Evolutionary conservation across 306 rosid species (phyloP).

Genomic region (Cucurbita argyrosperma): DNA sequence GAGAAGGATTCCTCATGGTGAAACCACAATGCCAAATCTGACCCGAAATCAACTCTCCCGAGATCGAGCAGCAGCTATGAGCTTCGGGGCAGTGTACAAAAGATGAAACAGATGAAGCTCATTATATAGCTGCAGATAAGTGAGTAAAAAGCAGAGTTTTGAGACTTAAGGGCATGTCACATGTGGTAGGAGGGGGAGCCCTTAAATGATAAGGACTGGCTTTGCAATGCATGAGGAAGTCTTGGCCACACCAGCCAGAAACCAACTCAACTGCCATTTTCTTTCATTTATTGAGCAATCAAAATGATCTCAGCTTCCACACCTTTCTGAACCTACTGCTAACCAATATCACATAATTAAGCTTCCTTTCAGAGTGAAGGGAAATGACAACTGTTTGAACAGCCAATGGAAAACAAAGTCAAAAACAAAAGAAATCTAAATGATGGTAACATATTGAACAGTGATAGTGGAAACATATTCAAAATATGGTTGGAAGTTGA

Average conservation of each 20-base stretch:
- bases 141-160: neutral
- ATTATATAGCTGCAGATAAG: neutral
- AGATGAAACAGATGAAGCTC: neutral
- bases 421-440: neutral
- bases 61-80: neutral
- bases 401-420: neutral
- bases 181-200: neutral
- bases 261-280: neutral
- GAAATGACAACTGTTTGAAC: neutral
- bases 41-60: neutral
- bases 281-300: too few species aligned
- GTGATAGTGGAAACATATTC: neutral
- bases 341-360: neutral
- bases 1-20: slow-evolving; percentile 9
- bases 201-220: neutral
- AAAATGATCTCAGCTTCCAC: neutral
- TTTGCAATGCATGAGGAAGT: neutral
- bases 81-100: neutral
- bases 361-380: neutral
- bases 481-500: neutral
- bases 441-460: neutral
- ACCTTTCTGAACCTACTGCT: slow-evolving; percentile 1
- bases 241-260: neutral
- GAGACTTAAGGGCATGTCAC: neutral
- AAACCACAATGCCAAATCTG: neutral